Conservation (phyloP, 1,139 yeast species). For the Blastobotrys ciferrii region DNA sequence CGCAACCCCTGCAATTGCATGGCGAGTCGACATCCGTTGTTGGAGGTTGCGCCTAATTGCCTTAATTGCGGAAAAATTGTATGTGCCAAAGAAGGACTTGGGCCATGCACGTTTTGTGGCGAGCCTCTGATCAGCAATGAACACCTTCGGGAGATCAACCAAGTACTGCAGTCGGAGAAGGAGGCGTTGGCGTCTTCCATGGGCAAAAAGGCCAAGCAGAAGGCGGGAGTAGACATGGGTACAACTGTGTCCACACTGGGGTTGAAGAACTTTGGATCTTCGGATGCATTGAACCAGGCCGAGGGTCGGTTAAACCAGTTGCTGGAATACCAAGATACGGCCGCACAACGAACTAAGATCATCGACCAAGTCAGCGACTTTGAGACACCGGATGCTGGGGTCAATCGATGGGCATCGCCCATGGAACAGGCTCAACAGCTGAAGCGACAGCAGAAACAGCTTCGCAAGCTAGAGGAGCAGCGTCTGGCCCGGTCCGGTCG, state of each 20-base stretch:
- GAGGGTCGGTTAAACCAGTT: conserved; percentile 70
- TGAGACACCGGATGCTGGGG: conserved; percentile 50
- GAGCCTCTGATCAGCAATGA: conserved; percentile 56
- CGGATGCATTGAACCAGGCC: conserved; percentile 42
- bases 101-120: conserved; percentile 86
- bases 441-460: conserved; percentile 75
- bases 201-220: conserved; percentile 29
- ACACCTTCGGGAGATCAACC: conserved; percentile 57
- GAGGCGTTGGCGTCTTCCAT: conserved; percentile 31
- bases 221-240: conserved; percentile 32
- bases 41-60: conserved; percentile 91
- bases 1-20: conserved; percentile 61
- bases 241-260: conserved; percentile 55
- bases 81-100: conserved; percentile 82
- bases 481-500: conserved; percentile 64
- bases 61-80: conserved; percentile 91
- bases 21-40: conserved; percentile 75
- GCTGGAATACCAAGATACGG: conserved; percentile 76
- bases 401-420: conserved; percentile 82
- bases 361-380: conserved; percentile 94
- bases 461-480: conserved; percentile 58
- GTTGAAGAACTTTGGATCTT: conserved; percentile 59
- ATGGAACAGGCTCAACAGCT: conserved; percentile 79
- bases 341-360: conserved; percentile 85
- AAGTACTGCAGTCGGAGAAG: conserved; percentile 37